Conservation (phyloP, 495 filamentous ascomycete genomes). For the Aspergillus avenaceus region DNA sequence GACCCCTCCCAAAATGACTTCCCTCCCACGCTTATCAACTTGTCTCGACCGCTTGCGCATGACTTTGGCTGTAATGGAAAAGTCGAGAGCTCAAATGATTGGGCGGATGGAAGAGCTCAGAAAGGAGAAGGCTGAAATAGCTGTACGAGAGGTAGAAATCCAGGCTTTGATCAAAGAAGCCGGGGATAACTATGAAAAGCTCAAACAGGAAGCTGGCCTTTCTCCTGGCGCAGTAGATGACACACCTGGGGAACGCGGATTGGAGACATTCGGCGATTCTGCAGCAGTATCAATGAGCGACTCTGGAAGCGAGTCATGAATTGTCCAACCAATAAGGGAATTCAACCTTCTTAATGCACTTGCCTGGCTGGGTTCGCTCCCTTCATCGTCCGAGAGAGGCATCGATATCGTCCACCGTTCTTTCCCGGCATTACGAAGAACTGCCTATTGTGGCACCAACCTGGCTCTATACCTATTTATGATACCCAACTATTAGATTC, state of each 20-base stretch:
- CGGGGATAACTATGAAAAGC: conserved; percentile 68
- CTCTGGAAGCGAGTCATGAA: conserved; percentile 25
- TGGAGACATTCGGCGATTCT: conserved; percentile 40
- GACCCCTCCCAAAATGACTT: conserved; percentile 56
- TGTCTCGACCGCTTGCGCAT: conserved; percentile 48
- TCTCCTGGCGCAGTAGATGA: conserved; percentile 23
- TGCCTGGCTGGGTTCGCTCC: neutral
- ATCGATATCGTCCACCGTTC: neutral
- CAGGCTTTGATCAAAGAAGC: conserved; percentile 79
- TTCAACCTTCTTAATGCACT: neutral
- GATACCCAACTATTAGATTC: conserved; percentile 7
- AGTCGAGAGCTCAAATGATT: conserved; percentile 47
- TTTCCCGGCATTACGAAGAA: conserved; percentile 1
- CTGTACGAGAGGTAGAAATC: conserved; percentile 72
- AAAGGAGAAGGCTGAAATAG: conserved; percentile 65
- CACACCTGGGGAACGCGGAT: conserved; percentile 28
- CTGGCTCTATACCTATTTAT: neutral
- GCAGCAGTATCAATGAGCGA: conserved; percentile 23
- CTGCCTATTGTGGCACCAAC: neutral
- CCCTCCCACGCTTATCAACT: conserved; percentile 49
- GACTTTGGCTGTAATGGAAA: conserved; percentile 53
- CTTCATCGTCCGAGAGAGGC: neutral
- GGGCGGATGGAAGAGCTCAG: conserved; percentile 58
- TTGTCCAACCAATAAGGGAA: too few relatives aligned
- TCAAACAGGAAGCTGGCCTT: conserved; percentile 51